These are phyloP conservation scores for Marsdenia floribunda DNA, from an alignment of 257 asterid genomes.

Conservation along the genomic window DNA sequence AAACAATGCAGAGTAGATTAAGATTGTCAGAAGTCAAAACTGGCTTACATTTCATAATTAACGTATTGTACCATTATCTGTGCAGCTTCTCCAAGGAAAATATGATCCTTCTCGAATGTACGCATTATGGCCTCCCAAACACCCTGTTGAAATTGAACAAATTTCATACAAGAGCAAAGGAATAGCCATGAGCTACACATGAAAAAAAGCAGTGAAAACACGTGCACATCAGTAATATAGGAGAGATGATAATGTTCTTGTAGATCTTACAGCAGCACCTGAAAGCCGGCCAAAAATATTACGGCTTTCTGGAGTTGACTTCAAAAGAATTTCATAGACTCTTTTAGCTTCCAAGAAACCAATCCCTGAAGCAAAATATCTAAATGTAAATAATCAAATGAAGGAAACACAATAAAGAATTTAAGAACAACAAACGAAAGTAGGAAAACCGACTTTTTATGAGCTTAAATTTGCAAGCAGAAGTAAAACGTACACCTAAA, in stretches of 20 bases:
- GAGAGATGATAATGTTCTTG: slow-evolving; percentile 14
- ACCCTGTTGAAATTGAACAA: slow-evolving; percentile 51
- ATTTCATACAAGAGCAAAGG: slow-evolving; percentile 10
- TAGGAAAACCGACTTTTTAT: neutral
- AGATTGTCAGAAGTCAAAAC: slow-evolving; percentile 25
- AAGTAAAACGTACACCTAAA: neutral
- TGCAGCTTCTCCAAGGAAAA: slow-evolving; percentile 93
- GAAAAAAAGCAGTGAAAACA: neutral
- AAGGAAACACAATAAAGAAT: neutral
- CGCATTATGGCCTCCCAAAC: slow-evolving; percentile 86
- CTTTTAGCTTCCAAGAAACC: slow-evolving; percentile 77
- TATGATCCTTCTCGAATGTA: slow-evolving; percentile 77
- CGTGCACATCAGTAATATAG: neutral
- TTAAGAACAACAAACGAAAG: neutral
- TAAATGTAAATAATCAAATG: slow-evolving; percentile 8
- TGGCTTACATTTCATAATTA: slow-evolving; percentile 80
- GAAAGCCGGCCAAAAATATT: slow-evolving; percentile 97
- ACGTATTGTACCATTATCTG: slow-evolving; percentile 90
- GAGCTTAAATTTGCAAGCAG: neutral
- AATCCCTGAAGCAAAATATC: slow-evolving; percentile 48
- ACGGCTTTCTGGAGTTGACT: slow-evolving; percentile 86
- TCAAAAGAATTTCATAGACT: slow-evolving; percentile 70
- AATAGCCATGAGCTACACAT: neutral
- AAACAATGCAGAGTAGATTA: slow-evolving; percentile 17
- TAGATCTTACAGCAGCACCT: slow-evolving; percentile 94